Percentiles rank a stretch among this genome's conserved stretches.
phyloP scores from a whole-genome alignment of 179 eudicot genomes.

The Silene noctiflora region DNA sequence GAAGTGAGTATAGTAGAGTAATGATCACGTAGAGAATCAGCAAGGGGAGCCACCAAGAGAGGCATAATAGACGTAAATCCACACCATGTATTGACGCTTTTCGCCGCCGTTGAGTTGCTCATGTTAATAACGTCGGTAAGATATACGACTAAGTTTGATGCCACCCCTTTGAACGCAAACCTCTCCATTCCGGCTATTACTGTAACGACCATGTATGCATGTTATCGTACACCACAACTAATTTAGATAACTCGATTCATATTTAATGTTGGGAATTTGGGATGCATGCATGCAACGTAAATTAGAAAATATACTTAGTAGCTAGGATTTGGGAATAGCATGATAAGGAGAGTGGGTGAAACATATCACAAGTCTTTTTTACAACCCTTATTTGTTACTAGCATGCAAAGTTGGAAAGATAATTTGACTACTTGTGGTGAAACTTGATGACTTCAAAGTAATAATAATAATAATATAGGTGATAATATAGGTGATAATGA shows the following conservation, averaged over 20 bases:
- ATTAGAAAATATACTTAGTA: no score
- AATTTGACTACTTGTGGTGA: no score
- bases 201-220: slow-evolving; percentile 9
- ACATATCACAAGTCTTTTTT: no score
- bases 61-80: slow-evolving; percentile 85
- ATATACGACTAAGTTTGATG: slow-evolving; percentile 83
- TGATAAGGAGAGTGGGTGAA: no score
- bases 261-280: not conserved
- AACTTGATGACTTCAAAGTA: no score
- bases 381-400: not conserved
- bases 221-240: not conserved
- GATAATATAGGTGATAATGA: no score
- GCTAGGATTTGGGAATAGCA: no score
- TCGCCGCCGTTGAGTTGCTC: slow-evolving; percentile 92
- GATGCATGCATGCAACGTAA: not conserved
- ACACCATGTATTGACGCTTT: slow-evolving; percentile 77
- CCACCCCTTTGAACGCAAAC: slow-evolving; percentile 97
- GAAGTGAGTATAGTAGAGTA: slow-evolving; percentile 61
- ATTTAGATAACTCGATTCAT: not conserved
- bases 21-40: slow-evolving; percentile 69
- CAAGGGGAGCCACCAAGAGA: slow-evolving; percentile 65
- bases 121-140: slow-evolving; percentile 63
- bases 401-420: no score
- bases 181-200: slow-evolving; percentile 92
- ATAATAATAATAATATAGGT: no score